Percentiles rank a stretch among this genome's conserved stretches.
Conservation (phyloP, 352 stramenopile species). For the Phytophthora agathidicida region DNA sequence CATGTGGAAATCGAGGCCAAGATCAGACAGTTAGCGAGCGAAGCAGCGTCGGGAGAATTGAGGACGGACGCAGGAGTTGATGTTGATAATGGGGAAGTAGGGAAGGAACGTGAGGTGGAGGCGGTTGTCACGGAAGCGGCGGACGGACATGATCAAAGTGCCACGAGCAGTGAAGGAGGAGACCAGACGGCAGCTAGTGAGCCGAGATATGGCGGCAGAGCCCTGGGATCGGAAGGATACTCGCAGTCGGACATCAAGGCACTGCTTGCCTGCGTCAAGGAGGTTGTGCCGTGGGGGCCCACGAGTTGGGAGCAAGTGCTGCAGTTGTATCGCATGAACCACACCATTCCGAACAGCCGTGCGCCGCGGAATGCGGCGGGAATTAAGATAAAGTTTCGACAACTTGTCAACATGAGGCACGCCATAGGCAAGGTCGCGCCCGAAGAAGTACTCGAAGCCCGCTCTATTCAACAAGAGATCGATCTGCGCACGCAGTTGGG, state of each 20-base stretch:
- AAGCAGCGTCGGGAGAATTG: neutral
- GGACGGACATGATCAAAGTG: neutral
- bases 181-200: slow-evolving; percentile 4
- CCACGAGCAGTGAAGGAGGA: slow-evolving; percentile 15
- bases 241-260: slow-evolving; percentile 25
- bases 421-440: slow-evolving; percentile 5
- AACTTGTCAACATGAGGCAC: slow-evolving; percentile 41
- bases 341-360: slow-evolving; percentile 35
- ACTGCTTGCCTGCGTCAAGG: slow-evolving; percentile 31
- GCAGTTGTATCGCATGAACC: slow-evolving; percentile 35
- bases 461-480: slow-evolving; percentile 35
- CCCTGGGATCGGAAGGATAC: slow-evolving; percentile 43
- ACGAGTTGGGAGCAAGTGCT: slow-evolving; percentile 37
- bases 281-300: slow-evolving; percentile 29
- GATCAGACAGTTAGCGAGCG: slow-evolving; percentile 2
- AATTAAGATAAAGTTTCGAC: slow-evolving; percentile 46
- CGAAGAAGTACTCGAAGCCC: slow-evolving; percentile 34
- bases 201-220: slow-evolving; percentile 22
- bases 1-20: slow-evolving; percentile 30
- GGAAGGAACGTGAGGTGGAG: slow-evolving; percentile 1
- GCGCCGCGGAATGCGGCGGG: slow-evolving; percentile 22
- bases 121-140: neutral
- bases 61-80: neutral
- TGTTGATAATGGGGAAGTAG: slow-evolving; percentile 2
- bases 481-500: slow-evolving; percentile 9